These are phyloP conservation scores for Vitis hybrid DNA, from an alignment of 177 flowering plant genomes.

Conservation along the genomic window DNA sequence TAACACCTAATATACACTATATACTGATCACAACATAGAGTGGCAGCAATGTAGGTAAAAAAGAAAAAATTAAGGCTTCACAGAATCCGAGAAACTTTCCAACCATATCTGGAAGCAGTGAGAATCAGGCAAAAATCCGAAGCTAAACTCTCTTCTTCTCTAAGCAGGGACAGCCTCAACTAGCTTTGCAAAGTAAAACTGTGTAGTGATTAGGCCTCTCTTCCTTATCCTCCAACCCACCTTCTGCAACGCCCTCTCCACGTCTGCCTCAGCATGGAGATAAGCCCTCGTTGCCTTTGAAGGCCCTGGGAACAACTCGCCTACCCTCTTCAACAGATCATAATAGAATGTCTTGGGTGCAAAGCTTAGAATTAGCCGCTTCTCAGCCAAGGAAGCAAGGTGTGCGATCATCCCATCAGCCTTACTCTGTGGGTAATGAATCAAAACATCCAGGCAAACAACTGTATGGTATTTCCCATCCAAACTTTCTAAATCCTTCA, in stretches of 20 bases:
- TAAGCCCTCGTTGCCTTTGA: constrained; percentile 98
- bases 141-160: not conserved
- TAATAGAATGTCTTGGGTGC: constrained; percentile 97
- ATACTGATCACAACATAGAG: not conserved
- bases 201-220: constrained; percentile 76
- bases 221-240: constrained; percentile 90
- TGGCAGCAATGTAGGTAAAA: constrained; percentile 1
- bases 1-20: constrained; percentile 17
- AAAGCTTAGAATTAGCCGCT: constrained; percentile 79
- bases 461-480: constrained; percentile 84
- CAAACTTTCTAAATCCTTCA: constrained; percentile 83
- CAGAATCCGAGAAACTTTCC: constrained; percentile 8
- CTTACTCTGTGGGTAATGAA: constrained; percentile 93
- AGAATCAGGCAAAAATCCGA: constrained; percentile 7
- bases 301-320: constrained; percentile 97
- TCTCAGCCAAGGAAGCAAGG: constrained; percentile 84
- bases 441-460: constrained; percentile 87
- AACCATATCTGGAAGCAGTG: constrained; percentile 8
- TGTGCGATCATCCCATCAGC: constrained; percentile 97
- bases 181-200: constrained; percentile 81
- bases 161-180: constrained; percentile 89
- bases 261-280: constrained; percentile 89
- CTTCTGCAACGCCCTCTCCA: constrained; percentile 71
- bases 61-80: constrained; percentile 4
- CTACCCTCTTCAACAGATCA: constrained; percentile 76